Percentiles rank a stretch among this genome's conserved stretches.
Evolutionary conservation across 495 filamentous ascomycete species (phyloP).

Genomic region (Podospora pseudopauciseta): DNA sequence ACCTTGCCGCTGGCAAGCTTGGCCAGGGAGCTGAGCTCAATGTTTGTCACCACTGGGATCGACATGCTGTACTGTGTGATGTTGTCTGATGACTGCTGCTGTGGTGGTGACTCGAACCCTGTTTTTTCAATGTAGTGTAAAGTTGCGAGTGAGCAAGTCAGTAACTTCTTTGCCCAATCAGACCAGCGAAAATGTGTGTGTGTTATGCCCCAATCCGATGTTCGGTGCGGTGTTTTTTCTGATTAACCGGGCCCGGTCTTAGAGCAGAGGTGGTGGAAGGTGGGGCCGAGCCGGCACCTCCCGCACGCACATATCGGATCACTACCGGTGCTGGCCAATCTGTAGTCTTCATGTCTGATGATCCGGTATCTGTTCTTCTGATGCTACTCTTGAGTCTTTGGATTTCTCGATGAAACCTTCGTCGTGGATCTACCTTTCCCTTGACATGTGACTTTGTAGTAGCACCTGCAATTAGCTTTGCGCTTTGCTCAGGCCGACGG

Average conservation of each 20-base stretch:
- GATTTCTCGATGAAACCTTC: too few relatives aligned
- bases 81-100: background rate
- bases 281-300: background rate
- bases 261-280: background rate
- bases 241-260: background rate
- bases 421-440: background rate
- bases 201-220: conserved; percentile 1
- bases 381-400: too few relatives aligned
- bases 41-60: conserved; percentile 25
- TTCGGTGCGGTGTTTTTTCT: conserved; percentile 4
- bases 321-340: background rate
- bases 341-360: background rate
- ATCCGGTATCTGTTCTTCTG: too few relatives aligned
- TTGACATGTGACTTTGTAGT: background rate
- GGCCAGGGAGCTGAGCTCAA: conserved; percentile 30
- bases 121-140: background rate
- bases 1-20: conserved; percentile 63
- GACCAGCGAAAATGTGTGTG: background rate
- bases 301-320: background rate
- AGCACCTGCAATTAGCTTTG: background rate
- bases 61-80: conserved; percentile 6
- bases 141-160: background rate
- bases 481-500: background rate
- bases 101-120: background rate
- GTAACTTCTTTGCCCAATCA: background rate